A percentile compares a stretch with the other conserved stretches of the same genome.
phyloP scores from a whole-genome alignment of 495 filamentous ascomycete species.

The Penicillium angulare region DNA sequence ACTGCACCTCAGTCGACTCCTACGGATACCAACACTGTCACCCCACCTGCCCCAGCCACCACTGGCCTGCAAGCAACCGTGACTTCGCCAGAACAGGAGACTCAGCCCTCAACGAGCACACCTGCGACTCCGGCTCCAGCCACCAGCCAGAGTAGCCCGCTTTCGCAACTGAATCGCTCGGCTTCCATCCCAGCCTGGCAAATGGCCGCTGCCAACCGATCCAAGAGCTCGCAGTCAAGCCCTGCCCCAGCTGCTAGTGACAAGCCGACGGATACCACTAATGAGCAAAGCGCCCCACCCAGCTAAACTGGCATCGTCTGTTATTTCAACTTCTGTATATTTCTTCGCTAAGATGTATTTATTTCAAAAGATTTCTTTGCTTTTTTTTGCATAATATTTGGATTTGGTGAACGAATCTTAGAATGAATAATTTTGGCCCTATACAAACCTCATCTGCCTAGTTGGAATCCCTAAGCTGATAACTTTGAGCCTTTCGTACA shows the following conservation, averaged over 20 bases:
- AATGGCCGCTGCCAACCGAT: constrained; percentile 69
- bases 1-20: constrained; percentile 6
- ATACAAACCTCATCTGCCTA: no score
- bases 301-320: constrained; percentile 19
- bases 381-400: not conserved
- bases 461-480: no score
- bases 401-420: not conserved
- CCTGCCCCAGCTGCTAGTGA: constrained; percentile 20
- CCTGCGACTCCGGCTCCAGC: constrained; percentile 25
- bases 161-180: constrained; percentile 46
- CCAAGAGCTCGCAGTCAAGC: constrained; percentile 40
- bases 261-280: constrained; percentile 16
- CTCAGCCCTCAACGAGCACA: constrained; percentile 33
- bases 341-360: constrained; percentile 28
- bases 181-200: constrained; percentile 92
- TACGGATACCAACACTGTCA: constrained; percentile 11
- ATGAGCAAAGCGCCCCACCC: constrained; percentile 32
- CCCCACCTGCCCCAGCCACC: constrained; percentile 18
- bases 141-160: constrained; percentile 37
- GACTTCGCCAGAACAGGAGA: constrained; percentile 29
- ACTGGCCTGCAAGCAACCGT: constrained; percentile 31
- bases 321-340: constrained; percentile 18
- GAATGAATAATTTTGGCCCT: no score
- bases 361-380: constrained; percentile 17
- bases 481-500: no score